phyloP scores from a whole-genome alignment of 78 protist species.

The Creolimax fragrantissima region DNA sequence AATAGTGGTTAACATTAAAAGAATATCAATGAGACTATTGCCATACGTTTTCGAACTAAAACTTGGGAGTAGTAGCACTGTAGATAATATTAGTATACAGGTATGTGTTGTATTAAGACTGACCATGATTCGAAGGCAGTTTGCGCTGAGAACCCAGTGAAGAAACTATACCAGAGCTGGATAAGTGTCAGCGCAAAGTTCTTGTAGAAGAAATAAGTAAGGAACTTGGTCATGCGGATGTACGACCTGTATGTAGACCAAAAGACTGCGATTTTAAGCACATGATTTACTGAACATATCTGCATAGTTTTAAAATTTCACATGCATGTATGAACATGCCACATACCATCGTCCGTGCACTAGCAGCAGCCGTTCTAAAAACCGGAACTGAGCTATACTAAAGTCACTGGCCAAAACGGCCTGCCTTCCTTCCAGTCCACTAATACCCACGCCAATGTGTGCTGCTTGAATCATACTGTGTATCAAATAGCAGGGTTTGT shows the following conservation, averaged over 20 bases:
- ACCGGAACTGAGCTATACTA: constrained; percentile 60
- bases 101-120: too few species aligned
- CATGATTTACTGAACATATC: too few species aligned
- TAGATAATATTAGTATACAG: too few species aligned
- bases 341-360: constrained; percentile 72
- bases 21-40: too few species aligned
- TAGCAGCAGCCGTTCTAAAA: constrained; percentile 61
- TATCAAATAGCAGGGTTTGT: too few species aligned
- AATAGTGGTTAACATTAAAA: too few species aligned
- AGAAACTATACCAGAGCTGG: constrained; percentile 60
- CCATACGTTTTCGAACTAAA: too few species aligned
- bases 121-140: neutral
- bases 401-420: constrained; percentile 81
- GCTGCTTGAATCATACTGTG: constrained; percentile 3
- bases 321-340: too few species aligned
- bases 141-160: constrained; percentile 45
- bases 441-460: constrained; percentile 75
- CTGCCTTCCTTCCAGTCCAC: constrained; percentile 80
- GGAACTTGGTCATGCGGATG: constrained; percentile 66
- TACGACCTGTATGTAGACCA: constrained; percentile 52
- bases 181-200: constrained; percentile 53
- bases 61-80: too few species aligned
- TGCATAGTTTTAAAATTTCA: too few species aligned
- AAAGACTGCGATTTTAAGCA: too few species aligned
- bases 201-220: constrained; percentile 49